phyloP scores from a whole-genome alignment of 352 stramenopile genomes.

The Blastocystis sp. region DNA sequence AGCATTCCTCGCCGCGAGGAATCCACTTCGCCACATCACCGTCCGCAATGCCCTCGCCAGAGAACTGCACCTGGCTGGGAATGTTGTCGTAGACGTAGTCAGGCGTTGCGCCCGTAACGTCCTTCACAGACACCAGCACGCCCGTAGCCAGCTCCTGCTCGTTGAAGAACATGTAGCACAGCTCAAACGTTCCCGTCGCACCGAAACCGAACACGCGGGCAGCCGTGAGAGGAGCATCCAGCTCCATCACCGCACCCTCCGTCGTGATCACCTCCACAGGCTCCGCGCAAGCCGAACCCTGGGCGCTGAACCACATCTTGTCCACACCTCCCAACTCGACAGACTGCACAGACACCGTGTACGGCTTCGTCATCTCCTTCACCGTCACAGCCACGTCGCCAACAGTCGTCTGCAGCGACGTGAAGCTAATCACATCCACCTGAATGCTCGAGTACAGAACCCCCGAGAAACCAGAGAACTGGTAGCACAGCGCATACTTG shows the following conservation, averaged over 20 bases:
- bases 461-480: constrained; percentile 25
- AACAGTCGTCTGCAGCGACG: background rate
- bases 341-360: background rate
- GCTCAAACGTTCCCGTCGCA: background rate
- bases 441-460: background rate
- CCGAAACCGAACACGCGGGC: background rate
- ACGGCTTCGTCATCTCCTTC: constrained; percentile 18
- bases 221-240: background rate
- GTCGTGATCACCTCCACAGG: background rate
- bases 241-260: background rate
- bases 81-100: constrained; percentile 3
- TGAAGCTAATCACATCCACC: constrained; percentile 48
- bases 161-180: constrained; percentile 36
- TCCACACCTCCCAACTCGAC: background rate
- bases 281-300: background rate
- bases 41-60: background rate
- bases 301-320: background rate
- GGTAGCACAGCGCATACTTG: constrained; percentile 39
- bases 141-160: background rate
- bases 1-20: background rate
- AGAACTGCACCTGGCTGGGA: background rate
- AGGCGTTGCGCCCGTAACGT: background rate
- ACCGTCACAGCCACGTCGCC: constrained; percentile 4
- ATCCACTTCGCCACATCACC: constrained; percentile 14
- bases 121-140: constrained; percentile 2